Conservation (phyloP, 2,329 filamentous ascomycete genomes). For the Fusarium sp. region DNA sequence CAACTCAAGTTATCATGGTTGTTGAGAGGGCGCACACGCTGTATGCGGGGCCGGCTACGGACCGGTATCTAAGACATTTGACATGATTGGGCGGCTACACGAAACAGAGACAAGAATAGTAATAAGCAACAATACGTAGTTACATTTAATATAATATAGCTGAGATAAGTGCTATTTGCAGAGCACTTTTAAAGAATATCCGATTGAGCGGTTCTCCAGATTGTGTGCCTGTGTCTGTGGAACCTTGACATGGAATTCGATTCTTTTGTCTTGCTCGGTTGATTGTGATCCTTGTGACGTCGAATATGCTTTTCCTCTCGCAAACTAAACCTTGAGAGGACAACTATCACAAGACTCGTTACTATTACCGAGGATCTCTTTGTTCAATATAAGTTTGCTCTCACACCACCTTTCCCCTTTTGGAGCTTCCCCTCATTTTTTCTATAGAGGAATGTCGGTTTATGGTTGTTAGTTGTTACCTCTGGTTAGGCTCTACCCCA, state of each 20-base stretch:
- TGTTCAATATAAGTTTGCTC: not conserved
- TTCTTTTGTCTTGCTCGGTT: slow-evolving; percentile 11
- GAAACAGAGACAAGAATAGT: not conserved
- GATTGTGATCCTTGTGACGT: slow-evolving; percentile 12
- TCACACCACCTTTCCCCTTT: slow-evolving; percentile 27
- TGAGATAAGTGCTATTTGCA: not conserved
- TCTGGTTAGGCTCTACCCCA: not conserved
- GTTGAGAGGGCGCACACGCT: slow-evolving; percentile 26
- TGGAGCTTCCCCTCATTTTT: slow-evolving; percentile 34
- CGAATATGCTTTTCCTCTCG: slow-evolving; percentile 5
- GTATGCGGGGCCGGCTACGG: slow-evolving; percentile 22
- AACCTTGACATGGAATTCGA: slow-evolving; percentile 1
- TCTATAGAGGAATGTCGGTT: not conserved
- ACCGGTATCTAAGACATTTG: not conserved
- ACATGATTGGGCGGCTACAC: slow-evolving; percentile 23
- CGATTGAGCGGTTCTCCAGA: not conserved
- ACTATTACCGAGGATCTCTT: slow-evolving; percentile 21
- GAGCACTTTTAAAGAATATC: not conserved
- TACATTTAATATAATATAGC: not conserved
- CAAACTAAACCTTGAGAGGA: slow-evolving; percentile 26
- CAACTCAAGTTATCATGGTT: slow-evolving; percentile 5
- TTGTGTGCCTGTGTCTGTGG: slow-evolving; percentile 5
- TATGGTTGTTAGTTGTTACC: not conserved
- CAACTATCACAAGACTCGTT: slow-evolving; percentile 32
- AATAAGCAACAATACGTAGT: not conserved